phyloP scores from a whole-genome alignment of 1,284 basidiomycete species.

The Ganoderma multipileum region DNA sequence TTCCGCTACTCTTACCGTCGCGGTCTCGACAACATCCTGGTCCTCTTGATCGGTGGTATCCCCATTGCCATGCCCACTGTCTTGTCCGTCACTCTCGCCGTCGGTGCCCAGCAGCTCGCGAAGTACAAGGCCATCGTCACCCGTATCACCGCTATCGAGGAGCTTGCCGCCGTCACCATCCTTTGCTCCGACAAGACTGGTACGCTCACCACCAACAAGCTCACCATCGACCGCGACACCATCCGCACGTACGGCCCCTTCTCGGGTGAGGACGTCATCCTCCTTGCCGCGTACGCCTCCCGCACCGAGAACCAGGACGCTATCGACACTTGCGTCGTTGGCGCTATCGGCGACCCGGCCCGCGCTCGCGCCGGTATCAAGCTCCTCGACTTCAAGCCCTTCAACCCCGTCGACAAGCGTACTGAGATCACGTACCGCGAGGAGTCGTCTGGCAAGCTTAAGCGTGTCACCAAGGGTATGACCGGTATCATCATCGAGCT shows the following conservation, averaged over 20 bases:
- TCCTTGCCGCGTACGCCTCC: slow-evolving; percentile 94
- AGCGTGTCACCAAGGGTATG: slow-evolving; percentile 99
- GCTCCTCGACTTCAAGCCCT: slow-evolving; percentile 98
- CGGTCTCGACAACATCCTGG: slow-evolving; percentile 95
- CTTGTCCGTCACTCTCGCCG: slow-evolving; percentile 94
- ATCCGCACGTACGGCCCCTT: slow-evolving; percentile 93
- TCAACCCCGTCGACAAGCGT: slow-evolving; percentile 99
- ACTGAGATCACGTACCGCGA: slow-evolving; percentile 98
- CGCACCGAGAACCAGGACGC: slow-evolving; percentile 99
- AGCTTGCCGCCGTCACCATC: slow-evolving; percentile 96
- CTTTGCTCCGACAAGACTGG: slow-evolving; percentile 98
- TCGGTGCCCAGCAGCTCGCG: slow-evolving; percentile 97
- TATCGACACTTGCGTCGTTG: slow-evolving; percentile 90
- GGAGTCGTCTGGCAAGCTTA: slow-evolving; percentile 91
- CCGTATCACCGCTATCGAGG: slow-evolving; percentile 97
- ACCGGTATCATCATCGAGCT: slow-evolving; percentile 96
- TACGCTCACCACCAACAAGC: slow-evolving; percentile 98
- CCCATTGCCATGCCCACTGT: slow-evolving; percentile 99
- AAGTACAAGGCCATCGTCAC: slow-evolving; percentile 99
- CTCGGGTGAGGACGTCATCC: slow-evolving; percentile 89
- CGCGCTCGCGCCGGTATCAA: slow-evolving; percentile 93
- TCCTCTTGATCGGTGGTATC: slow-evolving; percentile 98
- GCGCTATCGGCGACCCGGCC: slow-evolving; percentile 75
- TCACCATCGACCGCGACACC: slow-evolving; percentile 94
- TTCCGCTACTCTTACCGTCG: slow-evolving; percentile 91